Conservation (phyloP, 176 grass and related monocot species). For the Rhipidocladum racemiflorum region DNA sequence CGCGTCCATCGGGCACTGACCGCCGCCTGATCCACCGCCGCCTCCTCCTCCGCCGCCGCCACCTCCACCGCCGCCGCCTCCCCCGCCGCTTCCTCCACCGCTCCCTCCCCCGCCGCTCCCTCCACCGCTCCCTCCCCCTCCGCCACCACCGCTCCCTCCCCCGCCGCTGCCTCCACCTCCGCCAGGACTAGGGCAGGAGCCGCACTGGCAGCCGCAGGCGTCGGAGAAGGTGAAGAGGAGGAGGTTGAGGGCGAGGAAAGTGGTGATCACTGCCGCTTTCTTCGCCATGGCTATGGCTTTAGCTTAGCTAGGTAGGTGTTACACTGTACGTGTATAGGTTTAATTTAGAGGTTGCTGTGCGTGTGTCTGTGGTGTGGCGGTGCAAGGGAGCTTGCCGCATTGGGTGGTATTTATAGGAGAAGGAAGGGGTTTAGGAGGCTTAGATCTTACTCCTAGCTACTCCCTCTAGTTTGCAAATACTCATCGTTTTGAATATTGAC, state of each 20-base stretch:
- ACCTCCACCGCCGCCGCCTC: accelerated
- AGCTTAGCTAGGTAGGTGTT: not conserved
- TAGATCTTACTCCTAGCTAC: not conserved
- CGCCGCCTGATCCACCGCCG: accelerated
- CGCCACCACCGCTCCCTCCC: accelerated
- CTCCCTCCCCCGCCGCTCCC: accelerated
- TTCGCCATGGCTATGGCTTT: slow-evolving; percentile 9
- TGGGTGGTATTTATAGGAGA: slow-evolving; percentile 31
- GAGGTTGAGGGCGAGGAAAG: slow-evolving; percentile 48
- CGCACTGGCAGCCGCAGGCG: slow-evolving; percentile 49
- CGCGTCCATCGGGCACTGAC: slow-evolving; percentile 53
- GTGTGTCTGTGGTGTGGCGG: not conserved
- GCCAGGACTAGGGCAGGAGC: slow-evolving; percentile 36
- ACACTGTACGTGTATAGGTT: not conserved
- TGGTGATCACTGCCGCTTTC: slow-evolving; percentile 8
- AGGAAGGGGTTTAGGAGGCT: not conserved
- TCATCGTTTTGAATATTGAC: too few relatives aligned
- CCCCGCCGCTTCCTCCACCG: accelerated
- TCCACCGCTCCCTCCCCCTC: not conserved
- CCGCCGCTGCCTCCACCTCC: not conserved
- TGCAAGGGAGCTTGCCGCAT: not conserved
- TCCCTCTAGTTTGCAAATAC: too few relatives aligned
- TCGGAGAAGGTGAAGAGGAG: slow-evolving; percentile 51
- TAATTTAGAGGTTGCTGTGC: not conserved
- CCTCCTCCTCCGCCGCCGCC: accelerated